Evolutionary conservation across 345 rosid genomes (phyloP), one percentile per base, ranked within the genome.

Genomic region (Anacardium occidentale): DNA sequence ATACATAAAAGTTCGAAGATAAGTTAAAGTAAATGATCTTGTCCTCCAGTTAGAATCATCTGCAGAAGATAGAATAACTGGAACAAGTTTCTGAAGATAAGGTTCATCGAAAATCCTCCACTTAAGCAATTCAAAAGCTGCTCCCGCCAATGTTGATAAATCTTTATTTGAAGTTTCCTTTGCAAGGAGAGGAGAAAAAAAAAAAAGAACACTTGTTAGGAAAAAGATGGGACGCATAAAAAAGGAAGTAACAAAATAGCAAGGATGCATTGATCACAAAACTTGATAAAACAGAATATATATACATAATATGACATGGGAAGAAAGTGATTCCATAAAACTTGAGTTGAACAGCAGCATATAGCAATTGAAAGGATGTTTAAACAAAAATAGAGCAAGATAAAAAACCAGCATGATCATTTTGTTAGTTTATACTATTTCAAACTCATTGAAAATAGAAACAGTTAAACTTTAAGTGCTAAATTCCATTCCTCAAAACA

Each of bases 121-220:
- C 76, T 91, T 95, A 13, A 91, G 76, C 84, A 95, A 87, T 88
- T 89, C 93, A 82, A 95, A 95, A 69, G 97, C 90, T 74, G 90
- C 99, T 83, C 91, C 92, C 29, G 99, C 99, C 82, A 95, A 81
- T 74, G 88, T 89, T 57, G 97, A 95, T 80, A 95, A 78, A 79
- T 95, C 99, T 83, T 95, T 95, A 79, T 92, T 84, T 71, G 98
- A 92, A 71, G 98, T 95, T 88, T 95, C 99, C 99, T 95, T 83
- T 76, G 82, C 67, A 78, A 71, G 53, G 42, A 9, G 42, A 37
- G 42, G 63, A 13, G 37, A 34, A 13, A 40, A 26, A 40, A 26
- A 29, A 55, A 59, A 50, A 72, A 68, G 14, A 70, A 42, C 18
- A 64, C 24, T 59, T 62, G 45, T 77, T 70, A 81, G 78, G 64